A percentile compares a stretch with the other conserved stretches of the same genome.
Conservation (phyloP, 169 alveolate genomes). For the Plasmodium berghei region DNA sequence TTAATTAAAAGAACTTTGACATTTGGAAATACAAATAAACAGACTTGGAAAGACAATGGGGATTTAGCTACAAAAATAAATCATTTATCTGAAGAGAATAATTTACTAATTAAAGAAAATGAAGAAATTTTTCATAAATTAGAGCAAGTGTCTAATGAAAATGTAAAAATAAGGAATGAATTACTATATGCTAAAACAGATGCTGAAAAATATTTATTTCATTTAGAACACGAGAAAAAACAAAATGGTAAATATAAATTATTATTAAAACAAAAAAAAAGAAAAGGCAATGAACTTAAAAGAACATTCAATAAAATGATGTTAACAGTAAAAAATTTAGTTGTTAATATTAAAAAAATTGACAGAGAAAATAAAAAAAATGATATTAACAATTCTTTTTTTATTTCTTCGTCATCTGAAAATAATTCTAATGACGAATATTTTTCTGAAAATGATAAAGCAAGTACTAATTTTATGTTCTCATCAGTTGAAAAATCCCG, state of each 20-base stretch:
- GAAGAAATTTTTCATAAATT: conserved; percentile 70
- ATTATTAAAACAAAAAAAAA: conserved; percentile 37
- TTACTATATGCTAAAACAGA: conserved; percentile 52
- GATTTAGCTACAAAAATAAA: conserved; percentile 30
- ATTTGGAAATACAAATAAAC: conserved; percentile 29
- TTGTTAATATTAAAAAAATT: conserved; percentile 44
- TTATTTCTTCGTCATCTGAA: conserved; percentile 72
- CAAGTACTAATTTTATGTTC: conserved; percentile 37
- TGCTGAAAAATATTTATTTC: conserved; percentile 63
- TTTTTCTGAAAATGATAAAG: conserved; percentile 28
- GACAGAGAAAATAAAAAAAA: conserved; percentile 67
- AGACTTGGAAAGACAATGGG: conserved; percentile 4
- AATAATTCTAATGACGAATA: conserved; percentile 21
- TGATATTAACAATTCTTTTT: conserved; percentile 72
- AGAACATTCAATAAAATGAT: conserved; percentile 58
- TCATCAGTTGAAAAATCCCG: conserved; percentile 67
- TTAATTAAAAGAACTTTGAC: conserved; percentile 13
- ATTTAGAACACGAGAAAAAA: conserved; percentile 69
- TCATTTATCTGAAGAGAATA: conserved; percentile 53
- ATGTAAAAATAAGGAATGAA: conserved; percentile 70
- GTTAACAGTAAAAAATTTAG: conserved; percentile 45
- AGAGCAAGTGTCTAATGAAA: conserved; percentile 49
- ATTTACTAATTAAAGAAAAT: conserved; percentile 58
- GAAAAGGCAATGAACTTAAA: conserved; percentile 35
- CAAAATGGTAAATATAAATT: conserved; percentile 73